Base-by-base conservation (phyloP, 192 early-diverging fungal genomes). In the Powellomyces hirtus region DNA sequence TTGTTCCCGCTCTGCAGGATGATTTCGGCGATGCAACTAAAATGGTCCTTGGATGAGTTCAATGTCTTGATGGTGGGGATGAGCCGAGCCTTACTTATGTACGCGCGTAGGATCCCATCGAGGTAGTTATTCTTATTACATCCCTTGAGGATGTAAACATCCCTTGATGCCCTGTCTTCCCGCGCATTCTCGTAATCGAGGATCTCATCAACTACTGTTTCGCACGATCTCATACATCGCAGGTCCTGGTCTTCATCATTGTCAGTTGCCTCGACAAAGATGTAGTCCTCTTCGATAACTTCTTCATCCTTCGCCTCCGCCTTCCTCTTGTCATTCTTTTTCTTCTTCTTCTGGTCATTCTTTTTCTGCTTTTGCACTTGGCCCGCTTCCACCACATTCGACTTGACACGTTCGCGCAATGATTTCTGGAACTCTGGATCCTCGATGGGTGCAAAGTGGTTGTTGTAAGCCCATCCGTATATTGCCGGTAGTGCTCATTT, bases 381-480 rank as follows among this genome's bases (percentile, higher is more conserved):
- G 29, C 14, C 2, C 18, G 27, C 27, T 56, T 56, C 14, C 18
- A 22, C 26, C 26, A 20, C 53, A 11, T 64, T 10, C 11, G 38
- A 14, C 20, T 14, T 51, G 22, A 36, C 16, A 14, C 62, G 10
- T 4, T 64, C 42, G 11, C 22, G 4, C 14, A 64, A 30, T 20
- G 62, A 64, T 31, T 64, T 64, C 18, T 50, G 62, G 11, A 45
- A 22, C 10, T 53, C 18, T 18, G 10, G 0, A 50, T 50, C 62
- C 1, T 22, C 13, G 20, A 64, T 64, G 13, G 18, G 22, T 11
- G 62, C 22, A 16, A 64, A 24, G 34, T 64, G 62, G 18, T 50
- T 50, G 42, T 64, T 64, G 42, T 64, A 64, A 50, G 50, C 18
- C 8, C 10, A 45, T 18, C 62, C 62, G 4, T 64, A 51, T 18